phyloP scores from a whole-genome alignment of 345 rosid genomes.

The Salix brachista region DNA sequence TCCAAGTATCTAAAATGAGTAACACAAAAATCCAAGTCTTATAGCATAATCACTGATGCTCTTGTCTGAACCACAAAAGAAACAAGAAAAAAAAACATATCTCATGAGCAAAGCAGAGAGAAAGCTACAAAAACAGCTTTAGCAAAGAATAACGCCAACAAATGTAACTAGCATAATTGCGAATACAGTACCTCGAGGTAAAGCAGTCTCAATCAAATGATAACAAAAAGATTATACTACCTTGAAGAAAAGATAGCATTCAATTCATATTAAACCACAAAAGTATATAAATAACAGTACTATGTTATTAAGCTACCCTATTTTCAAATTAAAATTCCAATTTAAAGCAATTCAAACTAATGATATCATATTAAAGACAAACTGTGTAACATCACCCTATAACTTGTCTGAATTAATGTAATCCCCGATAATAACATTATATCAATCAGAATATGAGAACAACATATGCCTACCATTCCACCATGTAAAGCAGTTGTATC shows the following conservation, averaged over 20 bases:
- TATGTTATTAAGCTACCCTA: too few species aligned
- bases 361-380: too few species aligned
- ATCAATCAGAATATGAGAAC: neutral
- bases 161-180: neutral
- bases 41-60: neutral
- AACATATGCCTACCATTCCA: neutral
- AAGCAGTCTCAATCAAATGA: too few species aligned
- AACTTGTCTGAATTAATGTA: too few species aligned
- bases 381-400: too few species aligned
- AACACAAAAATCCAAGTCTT: too few species aligned
- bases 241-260: too few species aligned
- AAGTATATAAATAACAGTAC: too few species aligned
- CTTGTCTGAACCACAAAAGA: neutral
- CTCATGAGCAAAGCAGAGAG: neutral
- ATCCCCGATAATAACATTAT: neutral
- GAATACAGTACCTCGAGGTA: too few species aligned
- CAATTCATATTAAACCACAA: too few species aligned
- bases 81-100: neutral
- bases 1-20: too few species aligned
- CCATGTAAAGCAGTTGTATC: neutral
- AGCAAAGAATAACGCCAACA: neutral
- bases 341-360: neutral
- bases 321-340: neutral
- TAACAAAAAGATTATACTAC: too few species aligned
- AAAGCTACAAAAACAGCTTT: neutral